Evolutionary conservation across 495 filamentous ascomycete genomes (phyloP), one percentile per base, ranked within the genome.

Genomic region (Jackrogersella multiformis): DNA sequence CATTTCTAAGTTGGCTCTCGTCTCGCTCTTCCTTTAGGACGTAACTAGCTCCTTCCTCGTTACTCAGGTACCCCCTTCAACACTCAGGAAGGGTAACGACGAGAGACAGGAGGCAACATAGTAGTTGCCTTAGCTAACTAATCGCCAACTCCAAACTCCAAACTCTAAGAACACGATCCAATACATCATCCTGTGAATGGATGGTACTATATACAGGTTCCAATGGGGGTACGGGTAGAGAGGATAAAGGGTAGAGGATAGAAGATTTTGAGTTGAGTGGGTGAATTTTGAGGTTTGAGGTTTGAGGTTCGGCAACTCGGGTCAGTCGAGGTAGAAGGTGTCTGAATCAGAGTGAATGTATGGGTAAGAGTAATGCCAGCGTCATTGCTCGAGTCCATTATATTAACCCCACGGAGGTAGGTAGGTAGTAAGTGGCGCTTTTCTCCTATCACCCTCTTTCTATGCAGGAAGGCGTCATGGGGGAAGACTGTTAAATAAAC

Each of bases 191-290:
- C 30, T 32, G 24, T 30, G 44, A 49, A 46, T 32, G 41, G 54
- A 60, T 42, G n/a, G 36, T 36, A 23, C 55, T 64, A 61, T 64
- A 63, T 69, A 64, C 52, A 63, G n/a, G n/a, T 44, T 26, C 28
- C 46, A 54, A 46, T 12, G 38, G 21, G 16, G 32, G 8, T 9
- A 44, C 20, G 26, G 1, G 12, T 23, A 10, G 41, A 13, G 18
- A 21, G 16, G 18, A 42, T 42, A n/a, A n/a, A n/a, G n/a, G n/a
- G n/a, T n/a, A n/a, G 26, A 30, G 26, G 4, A 30, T 4, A 4
- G 6, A 12, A 2, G 5, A 46, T n/a, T 26, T 9, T 13, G 12
- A 24, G 23, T 54, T 5, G 9, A 18, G 1, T 20, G 51, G 4
- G 28, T 8, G 20, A 23, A 56, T n/a, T 16, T 45, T 59, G 45